These are phyloP conservation scores for Botrytis galanthina DNA, from an alignment of 2,329 filamentous ascomycete genomes.

Conservation along the genomic window DNA sequence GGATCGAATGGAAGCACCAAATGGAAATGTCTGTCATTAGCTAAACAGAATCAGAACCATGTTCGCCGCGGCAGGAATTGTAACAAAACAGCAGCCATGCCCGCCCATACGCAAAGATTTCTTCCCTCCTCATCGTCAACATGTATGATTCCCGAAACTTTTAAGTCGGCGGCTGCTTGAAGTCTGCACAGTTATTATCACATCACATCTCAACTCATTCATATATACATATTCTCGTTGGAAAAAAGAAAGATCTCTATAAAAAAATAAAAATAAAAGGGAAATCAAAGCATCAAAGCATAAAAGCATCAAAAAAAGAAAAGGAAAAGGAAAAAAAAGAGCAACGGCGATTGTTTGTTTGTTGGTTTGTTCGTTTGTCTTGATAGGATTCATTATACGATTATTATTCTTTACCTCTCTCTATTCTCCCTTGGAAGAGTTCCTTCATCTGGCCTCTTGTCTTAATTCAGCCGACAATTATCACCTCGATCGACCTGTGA, in stretches of 20 bases:
- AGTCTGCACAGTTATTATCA: slow-evolving; percentile 32
- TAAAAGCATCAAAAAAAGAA: background rate
- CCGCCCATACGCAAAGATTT: slow-evolving; percentile 25
- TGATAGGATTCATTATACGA: background rate
- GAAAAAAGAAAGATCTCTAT: background rate
- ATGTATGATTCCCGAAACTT: slow-evolving; percentile 35
- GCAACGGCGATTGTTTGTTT: background rate
- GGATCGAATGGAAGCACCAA: background rate
- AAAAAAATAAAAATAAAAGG: too few relatives aligned
- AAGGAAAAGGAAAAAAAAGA: background rate
- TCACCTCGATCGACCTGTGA: background rate
- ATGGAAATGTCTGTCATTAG: too few relatives aligned
- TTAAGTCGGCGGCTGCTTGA: slow-evolving; percentile 37
- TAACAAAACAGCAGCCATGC: slow-evolving; percentile 21
- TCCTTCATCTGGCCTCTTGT: background rate
- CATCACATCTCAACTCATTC: background rate
- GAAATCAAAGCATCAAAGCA: background rate
- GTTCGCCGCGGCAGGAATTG: background rate
- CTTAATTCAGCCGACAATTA: background rate
- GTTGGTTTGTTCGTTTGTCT: background rate
- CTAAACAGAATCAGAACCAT: background rate
- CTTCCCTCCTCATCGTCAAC: slow-evolving; percentile 27
- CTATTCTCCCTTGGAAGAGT: background rate
- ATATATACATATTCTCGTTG: background rate
- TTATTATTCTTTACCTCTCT: background rate